phyloP scores from a whole-genome alignment of 2,329 filamentous ascomycete genomes.

The Parastagonospora avenae region DNA sequence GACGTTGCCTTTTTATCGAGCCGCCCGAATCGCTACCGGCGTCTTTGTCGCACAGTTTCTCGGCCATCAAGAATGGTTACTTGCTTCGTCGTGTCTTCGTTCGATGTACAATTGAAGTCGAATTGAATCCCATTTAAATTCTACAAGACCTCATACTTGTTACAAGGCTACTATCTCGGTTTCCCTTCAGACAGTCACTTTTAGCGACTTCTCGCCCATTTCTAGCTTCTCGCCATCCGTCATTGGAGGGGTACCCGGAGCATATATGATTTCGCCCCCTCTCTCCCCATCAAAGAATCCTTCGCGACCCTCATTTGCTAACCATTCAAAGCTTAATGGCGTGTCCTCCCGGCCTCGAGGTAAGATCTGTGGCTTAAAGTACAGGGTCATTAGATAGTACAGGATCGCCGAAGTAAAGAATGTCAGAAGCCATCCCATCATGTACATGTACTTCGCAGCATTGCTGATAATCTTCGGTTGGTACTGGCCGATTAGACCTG shows the following conservation, averaged over 20 bases:
- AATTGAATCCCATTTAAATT: no score
- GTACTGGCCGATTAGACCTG: slow-evolving; percentile 39
- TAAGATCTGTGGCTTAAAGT: slow-evolving; percentile 23
- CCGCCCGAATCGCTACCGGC: no score
- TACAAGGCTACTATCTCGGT: no score
- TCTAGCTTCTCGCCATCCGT: slow-evolving; percentile 16
- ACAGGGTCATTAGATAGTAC: slow-evolving; percentile 27
- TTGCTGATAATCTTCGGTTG: slow-evolving; percentile 38
- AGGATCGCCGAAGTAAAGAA: slow-evolving; percentile 34
- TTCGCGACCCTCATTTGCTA: slow-evolving; percentile 32
- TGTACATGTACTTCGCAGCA: slow-evolving; percentile 43
- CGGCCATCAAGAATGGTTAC: no score
- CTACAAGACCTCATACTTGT: no score
- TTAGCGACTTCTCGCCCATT: slow-evolving; percentile 12
- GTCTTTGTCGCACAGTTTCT: no score
- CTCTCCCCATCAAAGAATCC: slow-evolving; percentile 39
- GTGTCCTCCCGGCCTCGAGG: slow-evolving; percentile 24
- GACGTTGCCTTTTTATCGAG: no score
- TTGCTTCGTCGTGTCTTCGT: no score
- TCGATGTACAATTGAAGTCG: no score
- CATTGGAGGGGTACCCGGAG: slow-evolving; percentile 17
- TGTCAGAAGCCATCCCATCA: slow-evolving; percentile 43
- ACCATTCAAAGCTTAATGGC: slow-evolving; percentile 21
- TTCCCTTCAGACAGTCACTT: slow-evolving; percentile 3
- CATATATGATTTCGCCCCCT: slow-evolving; percentile 13